These are phyloP conservation scores for Galeopsis tetrahit DNA, from an alignment of 257 asterid species.

Conservation along the genomic window DNA sequence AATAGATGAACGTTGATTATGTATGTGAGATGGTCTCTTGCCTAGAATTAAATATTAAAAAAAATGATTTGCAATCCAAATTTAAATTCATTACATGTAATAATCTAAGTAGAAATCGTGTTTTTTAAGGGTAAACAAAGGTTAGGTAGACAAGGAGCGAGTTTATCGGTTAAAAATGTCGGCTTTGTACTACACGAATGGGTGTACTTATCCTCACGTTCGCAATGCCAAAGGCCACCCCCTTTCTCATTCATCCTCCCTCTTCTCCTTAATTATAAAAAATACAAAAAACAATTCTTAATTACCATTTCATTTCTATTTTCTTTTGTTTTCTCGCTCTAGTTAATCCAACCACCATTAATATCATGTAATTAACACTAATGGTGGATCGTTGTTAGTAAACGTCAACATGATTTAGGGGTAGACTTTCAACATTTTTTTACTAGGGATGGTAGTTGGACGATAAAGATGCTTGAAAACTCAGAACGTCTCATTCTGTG, in stretches of 20 bases:
- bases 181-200: conserved; percentile 34
- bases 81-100: not conserved
- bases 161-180: conserved; percentile 46
- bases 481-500: too few relatives aligned
- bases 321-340: not conserved
- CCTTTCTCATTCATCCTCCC: conserved; percentile 37
- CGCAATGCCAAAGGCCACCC: conserved; percentile 25
- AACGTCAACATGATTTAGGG: conserved; percentile 41
- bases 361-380: conserved; percentile 29
- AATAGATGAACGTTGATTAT: too few relatives aligned
- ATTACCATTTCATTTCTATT: not conserved
- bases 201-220: conserved; percentile 50
- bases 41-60: not conserved
- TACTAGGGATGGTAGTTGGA: not conserved
- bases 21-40: not conserved
- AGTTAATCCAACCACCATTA: conserved; percentile 28
- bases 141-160: conserved; percentile 47
- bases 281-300: conserved; percentile 30
- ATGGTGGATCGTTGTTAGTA: conserved; percentile 34
- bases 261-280: conserved; percentile 22
- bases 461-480: too few relatives aligned
- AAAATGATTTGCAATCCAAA: not conserved
- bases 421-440: conserved; percentile 39
- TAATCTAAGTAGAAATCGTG: not conserved
- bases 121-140: not conserved